Percentiles rank a stretch among this genome's conserved stretches.
These are phyloP conservation scores for Saccharomycopsis hybrid DNA, from an alignment of 1,139 yeast species.

Conservation along the genomic window DNA sequence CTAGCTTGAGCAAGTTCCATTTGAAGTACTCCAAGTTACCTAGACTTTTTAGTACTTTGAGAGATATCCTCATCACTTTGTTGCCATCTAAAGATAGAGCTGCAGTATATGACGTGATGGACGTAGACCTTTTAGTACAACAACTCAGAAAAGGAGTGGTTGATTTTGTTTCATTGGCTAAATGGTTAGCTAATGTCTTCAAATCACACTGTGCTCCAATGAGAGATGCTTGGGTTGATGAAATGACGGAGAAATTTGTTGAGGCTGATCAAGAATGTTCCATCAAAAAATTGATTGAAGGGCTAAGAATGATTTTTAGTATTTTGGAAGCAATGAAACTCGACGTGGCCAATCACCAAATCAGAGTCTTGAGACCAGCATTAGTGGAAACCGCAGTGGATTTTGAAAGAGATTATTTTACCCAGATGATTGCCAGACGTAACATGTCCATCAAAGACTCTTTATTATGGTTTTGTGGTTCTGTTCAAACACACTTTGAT, in stretches of 20 bases:
- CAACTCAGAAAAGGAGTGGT: slow-evolving; percentile 64
- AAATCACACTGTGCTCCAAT: slow-evolving; percentile 91
- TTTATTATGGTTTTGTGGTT: slow-evolving; percentile 60
- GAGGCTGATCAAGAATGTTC: slow-evolving; percentile 52
- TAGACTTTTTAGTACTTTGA: slow-evolving; percentile 63
- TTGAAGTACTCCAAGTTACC: slow-evolving; percentile 41
- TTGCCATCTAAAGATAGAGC: slow-evolving; percentile 74
- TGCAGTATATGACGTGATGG: slow-evolving; percentile 67
- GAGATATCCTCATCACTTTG: slow-evolving; percentile 68
- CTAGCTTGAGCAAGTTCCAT: slow-evolving; percentile 8
- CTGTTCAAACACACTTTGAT: slow-evolving; percentile 25
- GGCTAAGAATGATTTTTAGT: slow-evolving; percentile 71
- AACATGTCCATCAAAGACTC: slow-evolving; percentile 64
- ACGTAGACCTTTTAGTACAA: slow-evolving; percentile 69
- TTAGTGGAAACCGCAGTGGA: slow-evolving; percentile 86
- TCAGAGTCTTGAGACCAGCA: slow-evolving; percentile 76
- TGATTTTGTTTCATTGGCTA: slow-evolving; percentile 62
- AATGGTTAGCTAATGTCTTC: slow-evolving; percentile 65
- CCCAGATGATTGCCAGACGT: slow-evolving; percentile 58
- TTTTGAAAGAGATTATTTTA: slow-evolving; percentile 83
- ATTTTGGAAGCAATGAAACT: slow-evolving; percentile 94
- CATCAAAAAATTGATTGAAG: slow-evolving; percentile 59
- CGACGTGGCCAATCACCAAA: slow-evolving; percentile 93
- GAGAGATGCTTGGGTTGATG: slow-evolving; percentile 87
- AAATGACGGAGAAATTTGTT: slow-evolving; percentile 66